Evolutionary conservation across 139 green algal genomes (phyloP).

Genomic region (Coelastrella sp.): DNA sequence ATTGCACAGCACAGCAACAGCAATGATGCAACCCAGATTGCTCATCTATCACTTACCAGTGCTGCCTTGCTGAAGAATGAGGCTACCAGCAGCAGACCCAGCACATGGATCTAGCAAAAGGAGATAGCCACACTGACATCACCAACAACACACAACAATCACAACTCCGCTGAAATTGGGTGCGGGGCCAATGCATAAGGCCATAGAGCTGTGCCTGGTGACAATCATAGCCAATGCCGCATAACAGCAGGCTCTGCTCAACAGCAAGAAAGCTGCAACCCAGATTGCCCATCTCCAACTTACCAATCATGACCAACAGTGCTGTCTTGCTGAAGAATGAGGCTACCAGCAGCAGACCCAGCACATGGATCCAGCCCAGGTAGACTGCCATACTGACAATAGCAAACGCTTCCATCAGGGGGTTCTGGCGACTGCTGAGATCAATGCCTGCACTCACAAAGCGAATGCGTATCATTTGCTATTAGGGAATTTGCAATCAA

Average conservation of each 20-base stretch:
- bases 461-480: background rate
- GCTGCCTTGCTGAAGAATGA: conserved; percentile 36
- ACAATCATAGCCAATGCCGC: too few species aligned
- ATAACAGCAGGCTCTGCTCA: background rate
- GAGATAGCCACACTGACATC: conserved; percentile 27
- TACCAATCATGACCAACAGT: conserved; percentile 21
- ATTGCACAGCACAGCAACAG: background rate
- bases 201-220: too few species aligned
- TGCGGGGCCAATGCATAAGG: too few species aligned
- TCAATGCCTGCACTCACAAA: background rate
- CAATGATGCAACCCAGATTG: background rate
- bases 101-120: conserved; percentile 9
- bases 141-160: background rate
- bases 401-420: conserved; percentile 21
- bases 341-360: conserved; percentile 8
- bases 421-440: background rate
- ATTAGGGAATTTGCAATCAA: background rate
- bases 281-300: background rate
- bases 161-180: too few species aligned
- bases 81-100: conserved; percentile 3
- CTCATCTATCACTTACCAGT: background rate
- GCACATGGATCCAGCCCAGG: conserved; percentile 8
- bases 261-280: background rate
- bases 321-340: conserved; percentile 38
- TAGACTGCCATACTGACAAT: conserved; percentile 33